Evolutionary conservation across 352 stramenopile genomes (phyloP).

Genomic region (Globisporangium canariense): DNA sequence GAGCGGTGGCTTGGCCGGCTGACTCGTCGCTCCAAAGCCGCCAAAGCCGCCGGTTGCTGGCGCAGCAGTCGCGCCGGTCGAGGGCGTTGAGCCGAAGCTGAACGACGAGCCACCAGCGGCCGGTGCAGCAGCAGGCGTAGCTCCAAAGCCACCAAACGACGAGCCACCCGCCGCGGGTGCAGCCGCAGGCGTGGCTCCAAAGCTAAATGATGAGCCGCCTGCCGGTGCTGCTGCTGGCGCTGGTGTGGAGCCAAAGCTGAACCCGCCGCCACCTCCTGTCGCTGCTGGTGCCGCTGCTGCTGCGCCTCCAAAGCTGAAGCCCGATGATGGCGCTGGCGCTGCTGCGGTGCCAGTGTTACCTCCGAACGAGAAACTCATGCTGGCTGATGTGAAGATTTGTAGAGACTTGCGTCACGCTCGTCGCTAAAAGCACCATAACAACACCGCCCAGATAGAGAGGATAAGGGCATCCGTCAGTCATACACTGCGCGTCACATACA

Average conservation of each 20-base stretch:
- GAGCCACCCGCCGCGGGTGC: not conserved
- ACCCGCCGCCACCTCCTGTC: constrained; percentile 12
- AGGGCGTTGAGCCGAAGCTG: constrained; percentile 17
- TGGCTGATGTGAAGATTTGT: constrained; percentile 18
- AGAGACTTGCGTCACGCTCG: not conserved
- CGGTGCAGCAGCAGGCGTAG: constrained; percentile 6
- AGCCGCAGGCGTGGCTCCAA: constrained; percentile 4
- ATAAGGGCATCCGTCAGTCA: not conserved
- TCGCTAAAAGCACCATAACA: not conserved
- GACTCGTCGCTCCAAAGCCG: constrained; percentile 23
- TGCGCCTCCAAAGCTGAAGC: constrained; percentile 38
- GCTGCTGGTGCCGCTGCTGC: constrained; percentile 2
- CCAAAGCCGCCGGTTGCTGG: constrained; percentile 43
- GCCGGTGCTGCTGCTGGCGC: constrained; percentile 8
- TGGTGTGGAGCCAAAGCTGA: constrained; percentile 17
- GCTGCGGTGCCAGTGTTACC: constrained; percentile 14
- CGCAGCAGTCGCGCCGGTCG: not conserved
- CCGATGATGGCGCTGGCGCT: constrained; percentile 22
- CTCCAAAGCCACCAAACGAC: constrained; percentile 19
- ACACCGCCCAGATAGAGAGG: not conserved
- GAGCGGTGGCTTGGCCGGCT: constrained; percentile 40
- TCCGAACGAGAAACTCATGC: constrained; percentile 56
- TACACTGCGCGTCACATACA: not conserved
- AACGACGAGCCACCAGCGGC: constrained; percentile 11
- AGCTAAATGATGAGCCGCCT: constrained; percentile 17